A percentile compares a stretch with the other conserved stretches of the same genome.
These are phyloP conservation scores for Wickerhamiella bombiphila DNA, from an alignment of 805 yeast genomes.

Conservation along the genomic window DNA sequence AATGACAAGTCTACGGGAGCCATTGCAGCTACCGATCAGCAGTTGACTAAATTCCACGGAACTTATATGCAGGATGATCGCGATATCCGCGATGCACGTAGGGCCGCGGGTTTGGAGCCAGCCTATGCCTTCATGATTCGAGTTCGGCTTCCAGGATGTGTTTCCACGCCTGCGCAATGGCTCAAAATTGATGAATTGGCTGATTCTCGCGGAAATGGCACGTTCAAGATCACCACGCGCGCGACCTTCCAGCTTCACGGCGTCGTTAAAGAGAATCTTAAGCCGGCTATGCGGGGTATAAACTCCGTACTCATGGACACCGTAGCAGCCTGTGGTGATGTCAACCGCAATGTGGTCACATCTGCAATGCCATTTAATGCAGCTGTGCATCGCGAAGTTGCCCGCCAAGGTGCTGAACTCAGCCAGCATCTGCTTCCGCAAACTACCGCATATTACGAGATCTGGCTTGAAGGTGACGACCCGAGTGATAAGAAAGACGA, in stretches of 20 bases:
- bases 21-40: constrained; percentile 79
- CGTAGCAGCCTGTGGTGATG: constrained; percentile 97
- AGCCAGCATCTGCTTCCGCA: constrained; percentile 76
- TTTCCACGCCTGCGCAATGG: constrained; percentile 80
- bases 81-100: constrained; percentile 85
- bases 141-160: constrained; percentile 88
- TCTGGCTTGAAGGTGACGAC: constrained; percentile 85
- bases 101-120: constrained; percentile 85
- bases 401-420: constrained; percentile 44
- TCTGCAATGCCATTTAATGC: constrained; percentile 82
- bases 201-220: constrained; percentile 72
- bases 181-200: constrained; percentile 69
- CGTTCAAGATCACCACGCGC: constrained; percentile 87
- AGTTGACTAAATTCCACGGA: constrained; percentile 93
- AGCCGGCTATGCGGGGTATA: constrained; percentile 85
- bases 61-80: constrained; percentile 98
- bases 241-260: constrained; percentile 97
- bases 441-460: constrained; percentile 93
- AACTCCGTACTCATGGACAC: constrained; percentile 84
- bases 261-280: constrained; percentile 74
- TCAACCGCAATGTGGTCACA: constrained; percentile 87
- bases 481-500: constrained; percentile 37
- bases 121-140: constrained; percentile 96
- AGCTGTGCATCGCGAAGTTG: constrained; percentile 63
- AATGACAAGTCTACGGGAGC: constrained; percentile 77